Evolutionary conservation across 2,329 filamentous ascomycete species (phyloP), one percentile per base, ranked within the genome.

Genomic region (Emergomyces pasteurianus): DNA sequence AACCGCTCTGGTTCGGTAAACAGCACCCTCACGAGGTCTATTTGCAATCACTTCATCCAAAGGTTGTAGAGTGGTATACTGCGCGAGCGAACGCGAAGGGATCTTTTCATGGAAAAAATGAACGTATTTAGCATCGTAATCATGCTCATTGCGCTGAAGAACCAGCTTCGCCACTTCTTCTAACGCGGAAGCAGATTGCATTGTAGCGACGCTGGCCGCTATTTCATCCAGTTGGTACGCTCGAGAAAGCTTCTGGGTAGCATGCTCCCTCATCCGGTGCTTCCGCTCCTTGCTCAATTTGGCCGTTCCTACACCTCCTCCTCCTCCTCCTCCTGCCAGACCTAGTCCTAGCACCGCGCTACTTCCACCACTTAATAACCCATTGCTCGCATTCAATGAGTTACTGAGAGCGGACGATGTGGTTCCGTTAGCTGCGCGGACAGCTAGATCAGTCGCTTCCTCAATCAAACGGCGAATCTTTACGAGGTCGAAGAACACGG

Each of bases 41-140:
- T 84, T 81, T 14, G 78, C 75, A 62, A 92, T 86, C 60, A 92
- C 83, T 43, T 88, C 82, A 69, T 86, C 79, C 65, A 95, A 73
- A 3, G 85, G 80, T 58, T 82, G 76, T 61, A 92, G 73, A 63
- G 83, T 86, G 9, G 88, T 92, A 67, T 82, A 86, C 67, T 89
- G 83, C 42, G 85, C 87, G 71, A 94, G 77, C 70, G 87, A 85
- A 49, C 87, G 78, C 47, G 85, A 88, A 1, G 89, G 87, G 31
- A 94, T 92, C 81, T 92, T 94, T 74, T 95, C 89, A 74, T 92
- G 89, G 73, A 95, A 95, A 75, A 92, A 94, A 71, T 94, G 88
- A n/a, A 94, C 90, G 70, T 94, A 94, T 72, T 87, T 88, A 34
- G 89, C 90, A 68, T 94, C 88, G 50, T 79, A 74, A 68, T 91